Base-by-base conservation (phyloP, 1,284 basidiomycete genomes). In the Austropuccinia psidii region DNA sequence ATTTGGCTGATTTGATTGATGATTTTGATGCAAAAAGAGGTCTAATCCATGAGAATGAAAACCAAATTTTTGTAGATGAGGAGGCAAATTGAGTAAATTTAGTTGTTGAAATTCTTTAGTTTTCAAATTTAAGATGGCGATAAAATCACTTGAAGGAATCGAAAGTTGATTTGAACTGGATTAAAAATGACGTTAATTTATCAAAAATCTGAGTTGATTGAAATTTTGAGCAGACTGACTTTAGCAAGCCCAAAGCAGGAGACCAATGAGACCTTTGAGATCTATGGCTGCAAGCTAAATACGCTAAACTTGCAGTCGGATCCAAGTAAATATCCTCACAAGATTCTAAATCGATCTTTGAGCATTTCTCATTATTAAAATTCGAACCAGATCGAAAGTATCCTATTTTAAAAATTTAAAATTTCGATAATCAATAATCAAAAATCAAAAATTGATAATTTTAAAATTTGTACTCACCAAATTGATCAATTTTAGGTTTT, bases 351-450 rank as follows among this genome's bases (percentile, higher is more conserved):
- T 45, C 69, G 45, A 72, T 72, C 21, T 45, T 49, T 15, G 43
- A 41, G 54, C 69, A 72, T 6, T 72, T 27, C 27, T 72, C 69
- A 58, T 72, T 72, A 45, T 72, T 72, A 15, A 57, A 49, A 47
- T 61, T 61, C 4, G 27, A 21, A 31, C 55, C 58, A 17, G 29
- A 24, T 35, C 58, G 39, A 33, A 72, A 72, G 45, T 50, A 29
- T 31, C 69, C 69, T 72, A 47, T 21, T n/a, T n/a, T n/a, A n/a
- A n/a, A n/a, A n/a, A n/a, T n/a, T n/a, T 7, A 52, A n/a, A 7
- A 21, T 21, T 3, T 15, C 24, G 2, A 49, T 21, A 13, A 47
- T n/a, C 37, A 60, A 29, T 49, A n/a, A 27, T 50, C 29, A n/a
- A 37, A 31, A 37, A 54, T 24, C 15, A 35, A 8, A 4, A 21